These are phyloP conservation scores for Lachancea kluyveri DNA, from an alignment of 805 yeast species.

Conservation along the genomic window DNA sequence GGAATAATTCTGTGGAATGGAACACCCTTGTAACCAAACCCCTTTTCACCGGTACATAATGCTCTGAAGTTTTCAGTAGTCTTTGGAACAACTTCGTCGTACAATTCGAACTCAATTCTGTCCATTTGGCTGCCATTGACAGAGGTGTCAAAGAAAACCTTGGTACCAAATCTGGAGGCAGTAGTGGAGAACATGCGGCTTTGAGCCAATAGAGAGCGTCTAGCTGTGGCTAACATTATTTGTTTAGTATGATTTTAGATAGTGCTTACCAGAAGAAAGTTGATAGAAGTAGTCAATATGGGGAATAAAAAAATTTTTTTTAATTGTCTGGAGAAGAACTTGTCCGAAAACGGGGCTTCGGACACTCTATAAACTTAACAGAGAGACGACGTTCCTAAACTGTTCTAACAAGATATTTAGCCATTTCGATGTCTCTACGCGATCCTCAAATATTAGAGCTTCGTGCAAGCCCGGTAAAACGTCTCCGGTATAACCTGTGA, in stretches of 20 bases:
- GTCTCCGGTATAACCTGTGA: slow-evolving; percentile 44
- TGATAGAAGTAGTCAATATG: too few relatives aligned
- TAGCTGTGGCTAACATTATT: slow-evolving; percentile 8
- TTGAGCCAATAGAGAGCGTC: slow-evolving; percentile 15
- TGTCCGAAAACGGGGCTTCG: too few relatives aligned
- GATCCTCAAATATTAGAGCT: slow-evolving; percentile 42
- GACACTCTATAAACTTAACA: too few relatives aligned
- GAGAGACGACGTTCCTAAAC: slow-evolving; percentile 20
- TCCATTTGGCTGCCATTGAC: slow-evolving; percentile 42
- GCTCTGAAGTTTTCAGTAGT: slow-evolving; percentile 80
- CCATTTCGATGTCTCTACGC: slow-evolving; percentile 39
- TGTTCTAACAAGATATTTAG: slow-evolving; percentile 37
- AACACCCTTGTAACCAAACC: slow-evolving; percentile 75
- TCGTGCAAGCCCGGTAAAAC: slow-evolving; percentile 57
- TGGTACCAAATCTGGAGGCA: slow-evolving; percentile 40
- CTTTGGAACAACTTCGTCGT: slow-evolving; percentile 52
- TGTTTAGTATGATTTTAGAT: too few relatives aligned
- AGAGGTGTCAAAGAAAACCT: slow-evolving; percentile 53
- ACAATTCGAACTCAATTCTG: slow-evolving; percentile 32
- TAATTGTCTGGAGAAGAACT: too few relatives aligned
- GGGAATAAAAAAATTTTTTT: too few relatives aligned
- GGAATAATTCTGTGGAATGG: slow-evolving; percentile 93
- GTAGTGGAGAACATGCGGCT: slow-evolving; percentile 48
- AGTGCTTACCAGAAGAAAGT: too few relatives aligned
- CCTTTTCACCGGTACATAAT: slow-evolving; percentile 85